These are phyloP conservation scores for Backusella westeae DNA, from an alignment of 192 early-diverging fungal genomes.

Conservation along the genomic window DNA sequence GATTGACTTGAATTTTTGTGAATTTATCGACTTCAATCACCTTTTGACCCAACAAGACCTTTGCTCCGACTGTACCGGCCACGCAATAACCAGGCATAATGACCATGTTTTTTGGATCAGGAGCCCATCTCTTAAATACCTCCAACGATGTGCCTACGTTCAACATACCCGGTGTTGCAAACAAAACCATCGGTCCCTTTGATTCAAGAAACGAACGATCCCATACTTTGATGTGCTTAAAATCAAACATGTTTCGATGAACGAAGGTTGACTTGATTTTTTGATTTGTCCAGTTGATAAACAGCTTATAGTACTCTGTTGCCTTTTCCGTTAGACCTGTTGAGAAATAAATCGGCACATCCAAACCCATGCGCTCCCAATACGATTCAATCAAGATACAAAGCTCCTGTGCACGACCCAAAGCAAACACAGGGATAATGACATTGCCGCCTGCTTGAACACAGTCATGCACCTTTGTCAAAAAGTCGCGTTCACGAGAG, in stretches of 20 bases:
- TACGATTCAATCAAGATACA: constrained; percentile 94
- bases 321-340: constrained; percentile 92
- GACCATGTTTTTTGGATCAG: constrained; percentile 90
- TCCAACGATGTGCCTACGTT: constrained; percentile 93
- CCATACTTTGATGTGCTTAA: constrained; percentile 90
- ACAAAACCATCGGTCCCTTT: constrained; percentile 92
- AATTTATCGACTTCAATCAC: constrained; percentile 79
- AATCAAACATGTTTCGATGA: constrained; percentile 96
- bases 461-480: constrained; percentile 83
- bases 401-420: constrained; percentile 96
- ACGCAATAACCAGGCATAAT: constrained; percentile 99
- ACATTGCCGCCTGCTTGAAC: constrained; percentile 82
- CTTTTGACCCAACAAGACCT: constrained; percentile 88
- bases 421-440: constrained; percentile 96
- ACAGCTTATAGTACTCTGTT: constrained; percentile 95
- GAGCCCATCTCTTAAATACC: constrained; percentile 95
- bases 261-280: constrained; percentile 94
- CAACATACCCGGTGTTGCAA: constrained; percentile 99
- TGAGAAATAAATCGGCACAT: constrained; percentile 93
- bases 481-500: constrained; percentile 88
- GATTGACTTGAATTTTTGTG: constrained; percentile 74
- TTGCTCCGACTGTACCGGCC: constrained; percentile 92
- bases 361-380: constrained; percentile 90
- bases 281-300: constrained; percentile 98
- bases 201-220: constrained; percentile 64